Conservation (phyloP, 2,329 filamentous ascomycete species). For the Lecanicillium sp. region DNA sequence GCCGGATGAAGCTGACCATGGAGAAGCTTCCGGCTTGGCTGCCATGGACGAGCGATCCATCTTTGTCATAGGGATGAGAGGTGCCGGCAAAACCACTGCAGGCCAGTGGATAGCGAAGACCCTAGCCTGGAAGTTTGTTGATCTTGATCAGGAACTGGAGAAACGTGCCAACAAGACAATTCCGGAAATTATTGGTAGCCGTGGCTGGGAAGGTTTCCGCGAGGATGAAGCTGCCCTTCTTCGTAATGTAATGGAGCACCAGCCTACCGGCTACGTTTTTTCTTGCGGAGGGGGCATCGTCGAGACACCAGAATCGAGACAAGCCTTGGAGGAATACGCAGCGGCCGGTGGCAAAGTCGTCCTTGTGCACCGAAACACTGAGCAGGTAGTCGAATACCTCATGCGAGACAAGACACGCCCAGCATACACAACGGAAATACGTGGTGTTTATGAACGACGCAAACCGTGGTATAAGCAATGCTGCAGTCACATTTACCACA, state of each 20-base stretch:
- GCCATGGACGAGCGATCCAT: slow-evolving; percentile 54
- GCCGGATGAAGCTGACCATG: slow-evolving; percentile 13
- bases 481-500: slow-evolving; percentile 92
- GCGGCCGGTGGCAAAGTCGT: slow-evolving; percentile 75
- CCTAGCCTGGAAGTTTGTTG: slow-evolving; percentile 69
- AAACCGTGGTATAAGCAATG: slow-evolving; percentile 88
- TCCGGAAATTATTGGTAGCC: slow-evolving; percentile 69
- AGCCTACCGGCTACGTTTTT: slow-evolving; percentile 70
- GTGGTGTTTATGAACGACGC: slow-evolving; percentile 80
- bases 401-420: slow-evolving; percentile 83
- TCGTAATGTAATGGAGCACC: slow-evolving; percentile 64
- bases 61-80: slow-evolving; percentile 95
- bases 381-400: slow-evolving; percentile 81
- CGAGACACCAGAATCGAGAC: slow-evolving; percentile 71
- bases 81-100: slow-evolving; percentile 91
- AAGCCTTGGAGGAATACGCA: slow-evolving; percentile 66
- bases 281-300: slow-evolving; percentile 93
- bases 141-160: slow-evolving; percentile 86
- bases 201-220: slow-evolving; percentile 85
- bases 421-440: slow-evolving; percentile 88
- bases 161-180: slow-evolving; percentile 65
- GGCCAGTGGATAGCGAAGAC: slow-evolving; percentile 76
- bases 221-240: slow-evolving; percentile 70
- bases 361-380: slow-evolving; percentile 79
- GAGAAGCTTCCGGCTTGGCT: slow-evolving; percentile 8